Base-by-base conservation (phyloP, 2,329 filamentous ascomycete genomes). In the Apiospora hydei region DNA sequence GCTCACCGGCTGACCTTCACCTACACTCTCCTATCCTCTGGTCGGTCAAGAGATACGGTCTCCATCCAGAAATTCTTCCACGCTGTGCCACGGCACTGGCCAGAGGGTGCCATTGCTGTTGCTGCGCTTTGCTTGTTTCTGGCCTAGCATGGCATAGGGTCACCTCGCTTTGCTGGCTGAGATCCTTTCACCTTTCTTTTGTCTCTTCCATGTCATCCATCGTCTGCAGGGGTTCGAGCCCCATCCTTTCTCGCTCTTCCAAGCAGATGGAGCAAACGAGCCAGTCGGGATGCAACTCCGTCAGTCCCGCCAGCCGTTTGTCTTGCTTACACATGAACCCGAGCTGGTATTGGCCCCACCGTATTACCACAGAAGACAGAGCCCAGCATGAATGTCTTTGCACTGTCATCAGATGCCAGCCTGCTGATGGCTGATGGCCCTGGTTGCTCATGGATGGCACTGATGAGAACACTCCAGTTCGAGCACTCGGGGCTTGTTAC, bases 281-380 rank as follows among this genome's bases (percentile, higher is more conserved):
- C 53, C 53, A 64, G 34, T 41, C 57, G 57, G 57, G 34, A 41
- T 64, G 57, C 57, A 38, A 64, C 57, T n/a, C 57, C 57, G 57
- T 64, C 57, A 41, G 34, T 64, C 57, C 57, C 57, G 57, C 57
- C 34, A n/a, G 57, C 57, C 57, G 57, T 64, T 64, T 61, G n/a
- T 18, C 18, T 64, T 30, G 51, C 51, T 53, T 53, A 53, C 51
- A 53, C 26, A 64, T 41, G 57, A 41, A 18, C 57, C 30, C 53
- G 10, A 61, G 53, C 53, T 61, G 53, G 53, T 41, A 21, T 41
- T 41, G 57, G 57, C 34, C 57, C 57, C 38, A 38, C 57, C 57
- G 8, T 34, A 30, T 38, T 34, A 64, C 57, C 57, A 64, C 21
- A n/a, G 57, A 34, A n/a, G n/a, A n/a, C 57, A 64, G 18, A 34